These are phyloP conservation scores for Musa acuminata DNA, from an alignment of 176 grass and related monocot species.

Conservation along the genomic window DNA sequence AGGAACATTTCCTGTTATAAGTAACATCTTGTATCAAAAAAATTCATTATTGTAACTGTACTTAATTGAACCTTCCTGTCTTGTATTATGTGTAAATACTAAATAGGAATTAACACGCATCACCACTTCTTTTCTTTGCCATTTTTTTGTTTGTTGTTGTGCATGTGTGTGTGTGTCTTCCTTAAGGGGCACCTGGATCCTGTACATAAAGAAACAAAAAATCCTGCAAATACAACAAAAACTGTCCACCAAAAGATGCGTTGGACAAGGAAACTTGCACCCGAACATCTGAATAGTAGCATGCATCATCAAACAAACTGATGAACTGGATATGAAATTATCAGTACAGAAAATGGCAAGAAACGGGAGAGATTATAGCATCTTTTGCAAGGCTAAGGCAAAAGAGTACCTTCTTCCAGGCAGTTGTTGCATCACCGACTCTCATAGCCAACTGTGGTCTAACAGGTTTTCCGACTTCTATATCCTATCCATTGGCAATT, in stretches of 20 bases:
- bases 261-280: background rate
- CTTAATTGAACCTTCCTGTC: background rate
- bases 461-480: constrained; percentile 95
- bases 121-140: background rate
- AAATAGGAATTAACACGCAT: background rate
- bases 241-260: background rate
- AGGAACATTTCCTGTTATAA: no score
- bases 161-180: background rate
- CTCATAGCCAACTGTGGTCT: constrained; percentile 81
- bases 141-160: background rate
- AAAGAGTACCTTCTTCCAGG: constrained; percentile 70
- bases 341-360: constrained; percentile 1
- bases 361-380: background rate
- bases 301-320: background rate
- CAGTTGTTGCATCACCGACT: constrained; percentile 52
- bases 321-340: background rate
- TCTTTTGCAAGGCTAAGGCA: background rate
- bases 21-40: no score
- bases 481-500: constrained; percentile 42
- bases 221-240: background rate
- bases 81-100: background rate
- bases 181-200: background rate
- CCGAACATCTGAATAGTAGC: no score
- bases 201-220: background rate
- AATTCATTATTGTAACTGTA: background rate